These are phyloP conservation scores for Pythium sp. DNA, from an alignment of 352 stramenopile genomes.

Conservation along the genomic window DNA sequence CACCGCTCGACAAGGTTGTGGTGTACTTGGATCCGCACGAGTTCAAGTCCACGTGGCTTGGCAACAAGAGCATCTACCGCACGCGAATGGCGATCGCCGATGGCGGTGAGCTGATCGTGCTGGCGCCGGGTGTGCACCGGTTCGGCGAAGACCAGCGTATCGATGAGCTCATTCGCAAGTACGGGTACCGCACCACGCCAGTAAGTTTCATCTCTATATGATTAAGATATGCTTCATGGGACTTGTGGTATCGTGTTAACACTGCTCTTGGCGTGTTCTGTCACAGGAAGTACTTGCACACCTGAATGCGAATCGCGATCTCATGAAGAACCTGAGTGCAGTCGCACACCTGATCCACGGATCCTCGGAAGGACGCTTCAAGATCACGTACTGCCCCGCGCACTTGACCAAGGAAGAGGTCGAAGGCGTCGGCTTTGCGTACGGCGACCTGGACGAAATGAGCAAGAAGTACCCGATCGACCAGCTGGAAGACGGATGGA, in stretches of 20 bases:
- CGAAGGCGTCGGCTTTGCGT: slow-evolving; percentile 92
- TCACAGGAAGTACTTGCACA: slow-evolving; percentile 88
- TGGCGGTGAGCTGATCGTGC: slow-evolving; percentile 92
- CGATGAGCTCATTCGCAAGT: slow-evolving; percentile 95
- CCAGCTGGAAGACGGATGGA: slow-evolving; percentile 92
- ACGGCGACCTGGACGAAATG: slow-evolving; percentile 87
- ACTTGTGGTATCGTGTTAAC: slow-evolving; percentile 1
- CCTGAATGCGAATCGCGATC: slow-evolving; percentile 89
- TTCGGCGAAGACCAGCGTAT: slow-evolving; percentile 96
- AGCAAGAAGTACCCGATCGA: slow-evolving; percentile 77
- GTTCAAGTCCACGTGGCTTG: slow-evolving; percentile 98
- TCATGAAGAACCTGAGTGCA: slow-evolving; percentile 95
- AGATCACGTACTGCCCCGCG: slow-evolving; percentile 92
- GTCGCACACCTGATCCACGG: slow-evolving; percentile 97
- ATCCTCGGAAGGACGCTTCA: slow-evolving; percentile 96
- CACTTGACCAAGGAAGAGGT: slow-evolving; percentile 92
- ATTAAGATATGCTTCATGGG: background rate
- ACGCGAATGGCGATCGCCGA: slow-evolving; percentile 97
- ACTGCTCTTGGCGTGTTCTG: slow-evolving; percentile 5
- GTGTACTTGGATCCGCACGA: slow-evolving; percentile 95
- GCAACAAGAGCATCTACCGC: slow-evolving; percentile 98
- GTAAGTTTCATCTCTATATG: slow-evolving; percentile 31
- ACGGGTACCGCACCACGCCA: slow-evolving; percentile 95
- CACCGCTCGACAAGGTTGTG: slow-evolving; percentile 91
- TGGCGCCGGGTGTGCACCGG: slow-evolving; percentile 91